Percentiles rank a stretch among this genome's conserved stretches.
Evolutionary conservation across 495 filamentous ascomycete genomes (phyloP).

Genomic region (Cercophora sp.): DNA sequence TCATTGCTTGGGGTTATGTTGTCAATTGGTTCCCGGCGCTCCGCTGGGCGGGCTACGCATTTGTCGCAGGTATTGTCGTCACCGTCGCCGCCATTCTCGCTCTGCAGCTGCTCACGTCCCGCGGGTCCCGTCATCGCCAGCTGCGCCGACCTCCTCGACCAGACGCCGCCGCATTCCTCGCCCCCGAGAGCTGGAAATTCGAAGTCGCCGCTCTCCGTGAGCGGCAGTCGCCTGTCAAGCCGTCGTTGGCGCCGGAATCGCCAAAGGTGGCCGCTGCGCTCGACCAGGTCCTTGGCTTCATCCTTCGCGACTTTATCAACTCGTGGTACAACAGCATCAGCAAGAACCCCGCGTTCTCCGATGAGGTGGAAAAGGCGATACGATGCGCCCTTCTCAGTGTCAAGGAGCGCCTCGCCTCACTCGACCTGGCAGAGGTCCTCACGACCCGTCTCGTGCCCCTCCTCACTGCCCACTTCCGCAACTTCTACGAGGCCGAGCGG

Average conservation of each 20-base stretch:
- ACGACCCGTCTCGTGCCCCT: constrained; percentile 82
- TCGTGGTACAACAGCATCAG: constrained; percentile 90
- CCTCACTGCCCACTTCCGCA: constrained; percentile 83
- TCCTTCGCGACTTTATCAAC: constrained; percentile 79
- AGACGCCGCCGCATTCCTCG: constrained; percentile 58
- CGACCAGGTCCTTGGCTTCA: constrained; percentile 71
- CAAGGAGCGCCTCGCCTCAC: constrained; percentile 59
- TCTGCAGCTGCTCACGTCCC: constrained; percentile 58
- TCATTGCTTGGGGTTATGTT: constrained; percentile 81
- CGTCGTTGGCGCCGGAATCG: constrained; percentile 72
- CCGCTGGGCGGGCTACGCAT: constrained; percentile 76
- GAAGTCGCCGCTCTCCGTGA: constrained; percentile 60
- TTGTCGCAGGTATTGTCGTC: constrained; percentile 60
- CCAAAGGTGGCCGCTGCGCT: constrained; percentile 74
- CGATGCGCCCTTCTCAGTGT: constrained; percentile 69
- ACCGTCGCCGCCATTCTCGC: constrained; percentile 50
- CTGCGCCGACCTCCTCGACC: constrained; percentile 35
- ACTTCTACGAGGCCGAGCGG: constrained; percentile 88
- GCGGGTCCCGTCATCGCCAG: constrained; percentile 40
- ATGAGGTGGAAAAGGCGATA: constrained; percentile 79
- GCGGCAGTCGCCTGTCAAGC: constrained; percentile 45
- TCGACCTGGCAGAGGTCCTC: constrained; percentile 76
- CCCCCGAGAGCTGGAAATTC: constrained; percentile 59
- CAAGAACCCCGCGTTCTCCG: constrained; percentile 68
- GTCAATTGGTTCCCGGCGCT: constrained; percentile 75